Base-by-base conservation (phyloP, 352 stramenopile species). In the Phytophthora cactorum region DNA sequence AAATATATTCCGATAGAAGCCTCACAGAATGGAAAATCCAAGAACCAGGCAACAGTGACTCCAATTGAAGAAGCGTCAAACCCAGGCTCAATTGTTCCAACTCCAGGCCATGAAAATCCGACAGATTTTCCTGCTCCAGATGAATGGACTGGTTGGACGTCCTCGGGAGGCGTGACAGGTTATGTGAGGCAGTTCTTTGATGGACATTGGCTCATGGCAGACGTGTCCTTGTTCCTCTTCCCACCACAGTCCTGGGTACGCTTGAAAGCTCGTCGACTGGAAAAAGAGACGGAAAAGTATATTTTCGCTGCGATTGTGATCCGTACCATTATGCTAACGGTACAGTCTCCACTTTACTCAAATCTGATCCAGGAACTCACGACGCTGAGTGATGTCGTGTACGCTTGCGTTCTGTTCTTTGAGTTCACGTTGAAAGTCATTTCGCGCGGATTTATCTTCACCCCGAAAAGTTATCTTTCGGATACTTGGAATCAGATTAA, bases 381-480 rank as follows among this genome's bases (percentile, higher is more conserved):
- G 8, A 85, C 74, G 29, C 68, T 93, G 15, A 87, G 81, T 6
- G 86, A 93, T 17, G 72, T 91, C 5, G 70, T 89, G 4, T 96
- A 93, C 49, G 82, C 82, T 1, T 79, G 70, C 28, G 78, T 94
- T 14, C 59, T 96, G 12, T 72, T 92, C 12, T 93, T 95, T 43
- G 89, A 96, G 68, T 95, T 96, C 51, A 66, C 70, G 3, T 84
- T 94, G 65, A 96, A 96, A 58, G 88, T 96, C 17, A 77, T 96
- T 2, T 82, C 86, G 0, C 84, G 84, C 0, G 89, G 89, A 1
- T 91, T 95, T 29, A 47, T 93, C n/a, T 82, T 94, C 43, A 93
- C 88, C 2, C 81, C 85, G 0, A 83, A 87, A 41, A 90, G 82
- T 43, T 96, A 96, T 67, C 66, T 96, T 10, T 94, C 87, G 11